A percentile compares a stretch with the other conserved stretches of the same genome.
Evolutionary conservation across 495 filamentous ascomycete genomes (phyloP).

Genomic region (Neurospora tetraspora): DNA sequence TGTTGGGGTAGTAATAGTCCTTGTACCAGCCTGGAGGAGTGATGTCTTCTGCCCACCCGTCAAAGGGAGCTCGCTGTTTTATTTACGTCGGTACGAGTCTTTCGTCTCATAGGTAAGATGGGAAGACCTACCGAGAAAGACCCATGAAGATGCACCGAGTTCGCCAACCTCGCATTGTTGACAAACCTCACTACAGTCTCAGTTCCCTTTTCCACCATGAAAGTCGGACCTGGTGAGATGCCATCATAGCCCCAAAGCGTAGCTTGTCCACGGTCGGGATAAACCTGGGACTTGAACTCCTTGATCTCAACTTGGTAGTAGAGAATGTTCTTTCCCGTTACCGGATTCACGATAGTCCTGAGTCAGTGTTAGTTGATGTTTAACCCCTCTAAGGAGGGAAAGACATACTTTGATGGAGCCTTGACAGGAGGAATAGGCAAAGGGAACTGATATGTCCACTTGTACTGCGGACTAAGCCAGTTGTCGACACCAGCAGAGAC

Average conservation of each 20-base stretch:
- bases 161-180: conserved; percentile 32
- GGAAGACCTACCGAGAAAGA: conserved; percentile 24
- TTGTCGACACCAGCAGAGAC: conserved; percentile 2
- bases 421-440: conserved; percentile 42
- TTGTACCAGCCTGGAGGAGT: conserved; percentile 41
- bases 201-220: conserved; percentile 31
- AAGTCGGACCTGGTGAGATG: conserved; percentile 42
- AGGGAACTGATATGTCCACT: conserved; percentile 34
- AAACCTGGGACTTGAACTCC: conserved; percentile 34
- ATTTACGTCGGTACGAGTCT: not conserved
- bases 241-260: conserved; percentile 44
- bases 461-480: conserved; percentile 24
- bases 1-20: conserved; percentile 53
- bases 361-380: not conserved
- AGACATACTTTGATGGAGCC: conserved; percentile 25
- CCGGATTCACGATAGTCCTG: conserved; percentile 21
- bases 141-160: conserved; percentile 43
- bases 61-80: conserved; percentile 17
- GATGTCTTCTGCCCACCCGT: conserved; percentile 49
- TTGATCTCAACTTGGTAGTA: conserved; percentile 41
- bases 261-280: conserved; percentile 35
- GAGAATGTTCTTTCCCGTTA: conserved; percentile 19
- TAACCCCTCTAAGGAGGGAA: not conserved
- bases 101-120: not conserved
- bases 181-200: conserved; percentile 43